Evolutionary conservation across 208 protist genomes (phyloP), one percentile per base, ranked within the genome.

Genomic region (Blechomonas ayalai): DNA sequence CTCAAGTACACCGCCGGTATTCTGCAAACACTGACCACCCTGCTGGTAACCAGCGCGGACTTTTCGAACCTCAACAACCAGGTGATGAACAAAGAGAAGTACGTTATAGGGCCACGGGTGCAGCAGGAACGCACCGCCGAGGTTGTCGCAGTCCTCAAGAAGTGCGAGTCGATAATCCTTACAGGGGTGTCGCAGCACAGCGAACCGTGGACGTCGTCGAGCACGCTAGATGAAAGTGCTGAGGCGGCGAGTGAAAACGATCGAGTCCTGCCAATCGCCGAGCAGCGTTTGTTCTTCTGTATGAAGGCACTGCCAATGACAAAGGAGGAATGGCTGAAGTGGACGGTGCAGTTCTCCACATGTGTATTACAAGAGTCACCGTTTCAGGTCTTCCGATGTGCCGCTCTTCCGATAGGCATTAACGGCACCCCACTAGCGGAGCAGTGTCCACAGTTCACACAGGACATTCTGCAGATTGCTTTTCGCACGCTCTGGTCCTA

Each of bases 341-440:
- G 80, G 76, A 37, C 67, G 9, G 65, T 83, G 29, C 60, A 84
- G 47, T 90, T 93, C 41, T 61, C 51, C 38, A 50, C 76, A 28
- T 53, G 40, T n/a, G 37, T 90, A 18, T 60, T 93, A 52, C 73
- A 86, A 35, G 74, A 93, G 49, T 90, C 85, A 13, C 85, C 85
- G 1, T 93, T 75, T 48, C 71, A 77, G 25, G 78, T 93, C 8
- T 90, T 93, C 36, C 77, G 85, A 23, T 93, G 85, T 59, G 72
- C 75, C 22, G 67, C 76, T 7, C 29, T 80, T 0, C 69, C 78
- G 2, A 63, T 80, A 28, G 75, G 73, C 19, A 68, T 77, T 40
- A 82, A 86, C 52, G 56, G 73, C 8, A 63, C 67, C 2, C 67
- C 81, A 23, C 64, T 90, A 27, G 73, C 82, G 26, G 79, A 90